Percentiles rank a stretch among this genome's conserved stretches.
Conservation (phyloP, 805 yeast species). For the Priceomyces carsonii region DNA sequence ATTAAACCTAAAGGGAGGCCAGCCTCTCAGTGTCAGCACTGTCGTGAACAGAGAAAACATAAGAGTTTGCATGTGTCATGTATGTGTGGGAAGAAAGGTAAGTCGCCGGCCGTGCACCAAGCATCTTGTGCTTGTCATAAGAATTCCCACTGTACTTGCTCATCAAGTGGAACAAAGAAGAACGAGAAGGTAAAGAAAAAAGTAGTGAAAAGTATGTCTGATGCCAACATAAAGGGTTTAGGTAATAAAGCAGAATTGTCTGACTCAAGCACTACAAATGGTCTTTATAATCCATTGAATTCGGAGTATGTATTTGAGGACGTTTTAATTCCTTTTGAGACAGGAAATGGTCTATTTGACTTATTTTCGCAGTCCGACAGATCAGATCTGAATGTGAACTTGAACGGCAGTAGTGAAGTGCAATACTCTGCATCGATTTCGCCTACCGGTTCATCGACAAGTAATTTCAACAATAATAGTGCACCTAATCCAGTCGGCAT, state of each 20-base stretch:
- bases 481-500: not conserved
- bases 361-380: constrained; percentile 19
- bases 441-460: constrained; percentile 1
- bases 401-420: not conserved
- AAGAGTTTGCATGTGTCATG: constrained; percentile 71
- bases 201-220: constrained; percentile 7
- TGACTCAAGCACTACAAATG: not conserved
- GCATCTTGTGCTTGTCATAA: constrained; percentile 40
- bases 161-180: constrained; percentile 19
- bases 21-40: constrained; percentile 85
- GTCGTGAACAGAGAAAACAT: constrained; percentile 70
- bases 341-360: constrained; percentile 30
- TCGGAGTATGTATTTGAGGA: constrained; percentile 29
- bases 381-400: constrained; percentile 5
- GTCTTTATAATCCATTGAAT: constrained; percentile 5
- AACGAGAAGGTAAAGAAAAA: constrained; percentile 12
- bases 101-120: constrained; percentile 38
- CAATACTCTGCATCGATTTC: constrained; percentile 2
- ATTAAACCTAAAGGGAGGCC: constrained; percentile 98
- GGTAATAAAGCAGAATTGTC: not conserved
- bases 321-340: constrained; percentile 29
- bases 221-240: constrained; percentile 2
- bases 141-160: constrained; percentile 43
- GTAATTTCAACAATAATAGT: constrained; percentile 4
- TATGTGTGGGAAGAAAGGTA: constrained; percentile 61